Conservation (phyloP, 306 rosid genomes). For the Acacia melanoxylon region DNA sequence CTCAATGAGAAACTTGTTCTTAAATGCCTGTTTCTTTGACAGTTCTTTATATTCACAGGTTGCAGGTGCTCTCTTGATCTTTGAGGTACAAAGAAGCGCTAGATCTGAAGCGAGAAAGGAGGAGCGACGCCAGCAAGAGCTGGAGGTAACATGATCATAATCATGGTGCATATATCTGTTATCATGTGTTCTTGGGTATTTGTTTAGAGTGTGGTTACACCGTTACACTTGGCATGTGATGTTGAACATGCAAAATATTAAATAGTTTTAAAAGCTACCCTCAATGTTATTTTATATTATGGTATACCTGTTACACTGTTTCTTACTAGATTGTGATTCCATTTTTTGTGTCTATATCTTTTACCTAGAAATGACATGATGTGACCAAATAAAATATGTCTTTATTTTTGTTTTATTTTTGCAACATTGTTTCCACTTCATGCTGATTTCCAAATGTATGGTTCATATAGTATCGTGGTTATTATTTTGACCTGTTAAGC, state of each 20-base stretch:
- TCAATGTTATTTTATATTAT: not conserved
- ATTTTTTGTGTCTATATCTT: not conserved
- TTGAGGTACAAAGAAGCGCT: slow-evolving; percentile 92
- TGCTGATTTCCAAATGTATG: not conserved
- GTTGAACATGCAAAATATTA: slow-evolving; percentile 5
- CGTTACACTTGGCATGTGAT: not conserved
- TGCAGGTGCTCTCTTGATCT: slow-evolving; percentile 65
- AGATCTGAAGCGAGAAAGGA: slow-evolving; percentile 96
- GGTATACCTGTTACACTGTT: not conserved
- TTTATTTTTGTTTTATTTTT: not conserved
- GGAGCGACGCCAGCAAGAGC: slow-evolving; percentile 73
- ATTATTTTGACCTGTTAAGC: slow-evolving; percentile 2
- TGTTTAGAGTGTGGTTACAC: not conserved
- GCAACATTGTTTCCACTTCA: not conserved
- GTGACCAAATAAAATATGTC: slow-evolving; percentile 1
- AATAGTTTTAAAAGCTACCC: not conserved
- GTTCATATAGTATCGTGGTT: not conserved
- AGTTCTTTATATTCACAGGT: slow-evolving; percentile 54
- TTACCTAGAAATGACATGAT: not conserved
- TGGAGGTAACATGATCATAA: slow-evolving; percentile 59
- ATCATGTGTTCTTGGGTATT: not conserved
- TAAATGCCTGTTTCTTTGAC: slow-evolving; percentile 17
- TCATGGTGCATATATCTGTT: not conserved
- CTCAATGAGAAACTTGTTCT: slow-evolving; percentile 3
- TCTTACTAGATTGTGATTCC: not conserved